Evolutionary conservation across 805 yeast species (phyloP), one percentile per base, ranked within the genome.

Genomic region (Suhomyces sp.): DNA sequence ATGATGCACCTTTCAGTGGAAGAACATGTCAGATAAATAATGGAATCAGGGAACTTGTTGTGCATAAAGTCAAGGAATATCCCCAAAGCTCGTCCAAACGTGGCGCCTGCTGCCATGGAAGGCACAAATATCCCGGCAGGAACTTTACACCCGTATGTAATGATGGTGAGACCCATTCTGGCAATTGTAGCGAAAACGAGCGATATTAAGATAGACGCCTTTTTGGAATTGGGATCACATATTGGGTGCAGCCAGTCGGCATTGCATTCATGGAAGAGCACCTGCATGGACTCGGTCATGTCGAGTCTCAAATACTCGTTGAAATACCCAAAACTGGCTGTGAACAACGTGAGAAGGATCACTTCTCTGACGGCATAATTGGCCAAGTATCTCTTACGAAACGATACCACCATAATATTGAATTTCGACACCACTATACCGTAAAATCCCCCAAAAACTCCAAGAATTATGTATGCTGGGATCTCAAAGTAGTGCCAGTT

Each of bases 111-210:
- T 0, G 97, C 92, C 96, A 94, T 89, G 1, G 97, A 88, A 2
- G 99, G 99, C 49, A 94, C 96, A 69, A 94, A 87, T 5, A 93
- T 89, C 13, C 99, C 99, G n/a, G 97, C 96, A 0, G 99, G 99
- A 0, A 93, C 92, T 68, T 87, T 90, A 55, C 91, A 85, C 2
- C 97, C 97, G 66, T 96, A 94, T 0, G 98, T 87, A 13, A 94
- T 76, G 24, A 91, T 80, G 24, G 94, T 89, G 47, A 94, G 76
- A 0, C 78, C 56, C 72, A 85, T 82, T 51, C 99, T 76, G 4
- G 89, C 69, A 0, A 83, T 56, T 0, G 97, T 87, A 0, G 97
- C 97, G 48, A 81, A 73, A 0, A 79, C 49, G 19, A 94, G 75
- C 0, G 92, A 78, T 1, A 77, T 56, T 3, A 88, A 60, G 3